Conservation (phyloP, 148 eudicot species). For the Pharnaceum exiguum region DNA sequence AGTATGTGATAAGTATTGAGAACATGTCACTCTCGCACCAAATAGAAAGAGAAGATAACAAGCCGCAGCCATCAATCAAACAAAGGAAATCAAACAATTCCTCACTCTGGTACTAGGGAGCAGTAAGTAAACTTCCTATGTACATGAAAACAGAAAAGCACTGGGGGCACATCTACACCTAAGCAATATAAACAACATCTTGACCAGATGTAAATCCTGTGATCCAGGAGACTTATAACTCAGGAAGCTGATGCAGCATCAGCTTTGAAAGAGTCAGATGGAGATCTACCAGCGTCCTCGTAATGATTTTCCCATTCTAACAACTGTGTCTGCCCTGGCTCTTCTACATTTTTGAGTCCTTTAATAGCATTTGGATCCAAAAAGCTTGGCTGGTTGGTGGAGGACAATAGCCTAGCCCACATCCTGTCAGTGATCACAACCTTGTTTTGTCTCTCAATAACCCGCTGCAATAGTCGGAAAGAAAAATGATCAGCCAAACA, state of each 20-base stretch:
- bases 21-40: no score
- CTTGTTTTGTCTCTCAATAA: conserved; percentile 42
- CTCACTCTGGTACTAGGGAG: no score
- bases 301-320: conserved; percentile 16
- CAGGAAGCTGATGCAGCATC: background rate
- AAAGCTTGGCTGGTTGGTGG: conserved; percentile 78
- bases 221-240: background rate
- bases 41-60: no score
- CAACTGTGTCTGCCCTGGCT: conserved; percentile 16
- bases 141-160: no score
- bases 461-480: conserved; percentile 26
- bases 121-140: no score
- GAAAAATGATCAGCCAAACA: background rate
- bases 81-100: no score
- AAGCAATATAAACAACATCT: background rate
- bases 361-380: conserved; percentile 16
- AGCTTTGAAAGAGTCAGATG: background rate
- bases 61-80: no score
- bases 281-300: conserved; percentile 7
- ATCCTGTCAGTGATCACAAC: conserved; percentile 62
- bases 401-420: conserved; percentile 70
- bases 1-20: no score
- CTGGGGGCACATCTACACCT: no score
- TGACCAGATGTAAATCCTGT: background rate
- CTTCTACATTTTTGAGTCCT: conserved; percentile 29